phyloP scores from a whole-genome alignment of 441 rosid species.

The Populus trichocarpa region DNA sequence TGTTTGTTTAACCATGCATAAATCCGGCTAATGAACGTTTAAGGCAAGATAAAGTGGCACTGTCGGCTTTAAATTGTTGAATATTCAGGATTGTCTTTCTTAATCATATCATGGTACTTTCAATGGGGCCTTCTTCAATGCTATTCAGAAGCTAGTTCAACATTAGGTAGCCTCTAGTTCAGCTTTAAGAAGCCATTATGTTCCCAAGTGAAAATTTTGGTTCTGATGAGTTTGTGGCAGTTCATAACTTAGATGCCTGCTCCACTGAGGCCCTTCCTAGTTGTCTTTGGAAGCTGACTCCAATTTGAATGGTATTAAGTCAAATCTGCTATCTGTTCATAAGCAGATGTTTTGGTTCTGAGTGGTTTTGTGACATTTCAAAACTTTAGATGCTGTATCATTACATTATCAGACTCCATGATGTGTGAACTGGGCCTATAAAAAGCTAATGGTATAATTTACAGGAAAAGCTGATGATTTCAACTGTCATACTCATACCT shows the following conservation, averaged over 20 bases:
- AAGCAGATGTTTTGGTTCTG: neutral
- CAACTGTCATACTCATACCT: neutral
- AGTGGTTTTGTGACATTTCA: neutral
- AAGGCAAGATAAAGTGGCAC: neutral
- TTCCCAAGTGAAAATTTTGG: neutral
- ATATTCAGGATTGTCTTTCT: neutral
- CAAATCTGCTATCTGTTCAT: neutral
- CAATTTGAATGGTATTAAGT: neutral
- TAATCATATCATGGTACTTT: neutral
- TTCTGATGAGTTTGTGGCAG: neutral
- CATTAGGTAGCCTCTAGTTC: neutral
- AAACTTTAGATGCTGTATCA: neutral
- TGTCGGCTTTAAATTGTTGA: neutral
- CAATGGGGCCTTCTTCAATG: neutral
- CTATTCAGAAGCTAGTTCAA: neutral
- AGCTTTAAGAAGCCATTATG: conserved; percentile 8
- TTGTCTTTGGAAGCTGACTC: neutral
- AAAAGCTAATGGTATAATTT: neutral
- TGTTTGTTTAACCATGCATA: neutral
- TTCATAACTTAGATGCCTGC: neutral
- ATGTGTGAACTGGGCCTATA: neutral
- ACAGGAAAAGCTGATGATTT: neutral
- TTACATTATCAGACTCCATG: neutral
- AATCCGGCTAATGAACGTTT: neutral
- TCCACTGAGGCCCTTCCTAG: neutral